Percentiles rank a stretch among this genome's conserved stretches.
These are phyloP conservation scores for Saccharum spontaneum DNA, from an alignment of 176 grass and related monocot genomes.

Conservation along the genomic window DNA sequence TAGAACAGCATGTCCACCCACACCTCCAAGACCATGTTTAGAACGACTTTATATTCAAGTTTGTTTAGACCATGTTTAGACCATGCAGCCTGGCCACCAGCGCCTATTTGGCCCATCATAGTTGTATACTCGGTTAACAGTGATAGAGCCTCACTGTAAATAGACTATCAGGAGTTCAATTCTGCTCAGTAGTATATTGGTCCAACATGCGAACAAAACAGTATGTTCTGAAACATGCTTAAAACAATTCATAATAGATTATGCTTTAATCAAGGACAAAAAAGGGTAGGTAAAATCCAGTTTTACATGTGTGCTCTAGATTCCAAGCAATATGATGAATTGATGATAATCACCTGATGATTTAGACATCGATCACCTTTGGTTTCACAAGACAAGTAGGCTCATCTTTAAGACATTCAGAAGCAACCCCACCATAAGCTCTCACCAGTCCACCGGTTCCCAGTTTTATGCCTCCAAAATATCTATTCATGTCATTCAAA, in stretches of 20 bases:
- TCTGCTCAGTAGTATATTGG: neutral
- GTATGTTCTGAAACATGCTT: conserved; percentile 2
- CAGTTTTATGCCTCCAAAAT: conserved; percentile 97
- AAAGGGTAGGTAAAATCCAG: neutral
- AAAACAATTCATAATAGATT: neutral
- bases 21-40: too few species aligned
- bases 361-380: conserved; percentile 55
- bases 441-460: conserved; percentile 87
- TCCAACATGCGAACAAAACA: neutral
- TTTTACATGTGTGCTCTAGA: neutral
- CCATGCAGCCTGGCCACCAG: neutral
- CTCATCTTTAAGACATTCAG: conserved; percentile 86
- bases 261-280: neutral
- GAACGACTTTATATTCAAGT: too few species aligned
- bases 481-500: conserved; percentile 45
- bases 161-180: neutral
- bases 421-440: conserved; percentile 91
- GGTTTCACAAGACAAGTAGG: conserved; percentile 85
- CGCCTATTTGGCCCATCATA: neutral
- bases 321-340: neutral
- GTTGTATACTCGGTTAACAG: neutral
- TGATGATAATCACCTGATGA: conserved; percentile 66
- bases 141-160: neutral
- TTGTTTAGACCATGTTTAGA: too few species aligned
- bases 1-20: too few species aligned